Base-by-base conservation (phyloP, 495 filamentous ascomycete genomes). In the Aspergillus diversus region DNA sequence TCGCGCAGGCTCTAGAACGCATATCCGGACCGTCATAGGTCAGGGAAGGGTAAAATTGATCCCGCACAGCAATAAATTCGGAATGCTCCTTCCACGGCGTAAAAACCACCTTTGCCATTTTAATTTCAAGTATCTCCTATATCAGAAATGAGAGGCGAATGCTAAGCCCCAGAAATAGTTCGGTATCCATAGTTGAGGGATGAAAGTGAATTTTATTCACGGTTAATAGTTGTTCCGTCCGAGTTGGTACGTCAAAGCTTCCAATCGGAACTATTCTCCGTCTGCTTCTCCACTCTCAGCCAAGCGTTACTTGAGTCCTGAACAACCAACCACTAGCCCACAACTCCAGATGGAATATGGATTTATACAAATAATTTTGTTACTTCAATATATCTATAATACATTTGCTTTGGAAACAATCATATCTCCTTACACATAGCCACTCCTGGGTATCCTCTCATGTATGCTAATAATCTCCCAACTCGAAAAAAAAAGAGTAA, bases 51-150 rank as follows among this genome's bases (percentile, higher is more conserved):
- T 89, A 96, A 58, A 97, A 87, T 66, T 87, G 82, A 31, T 68
- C 68, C 56, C 91, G 86, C 48, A 95, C 86, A 15, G 77, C 68
- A 57, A 92, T 75, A 51, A 97, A 82, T 63, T 93, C 87, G 15
- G 73, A 61, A 27, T 80, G 81, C 65, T 83, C 73, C 63, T 90
- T 88, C 92, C 92, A 96, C 35, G 92, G 90, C 34, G 90, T 93
- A 73, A 91, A 86, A 17, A 89, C 81, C 70, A 92, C 90, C 71
- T 88, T 88, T 5, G 90, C 84, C 90, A 92, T 92, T 59, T 35
- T 69, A 46, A 90, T 56, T 39, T 67, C 49, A 35, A n/a, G 42
- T 50, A 33, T 33, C 33, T 53, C 34, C 34, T 42, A 6, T n/a
- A 37, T 8, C 42, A 27, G 7, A 21, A 60, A 42, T 52, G n/a